Evolutionary conservation across 345 rosid species (phyloP).

Genomic region (Citrus inodora): DNA sequence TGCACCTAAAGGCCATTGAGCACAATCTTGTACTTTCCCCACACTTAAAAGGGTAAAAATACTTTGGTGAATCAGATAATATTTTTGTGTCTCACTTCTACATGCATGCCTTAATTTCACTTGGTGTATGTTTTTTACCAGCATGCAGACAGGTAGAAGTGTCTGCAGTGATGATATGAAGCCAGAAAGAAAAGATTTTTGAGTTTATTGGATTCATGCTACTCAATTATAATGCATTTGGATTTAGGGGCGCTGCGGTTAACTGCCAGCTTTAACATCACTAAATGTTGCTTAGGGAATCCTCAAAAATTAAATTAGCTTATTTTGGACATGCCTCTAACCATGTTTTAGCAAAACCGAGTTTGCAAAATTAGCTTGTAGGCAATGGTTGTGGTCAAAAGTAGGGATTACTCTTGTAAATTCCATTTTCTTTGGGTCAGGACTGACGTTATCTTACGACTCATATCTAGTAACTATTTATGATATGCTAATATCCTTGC

Average conservation of each 20-base stretch:
- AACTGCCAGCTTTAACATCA: background rate
- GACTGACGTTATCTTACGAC: background rate
- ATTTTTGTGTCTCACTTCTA: background rate
- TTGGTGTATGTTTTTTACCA: slow-evolving; percentile 4
- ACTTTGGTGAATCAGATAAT: background rate
- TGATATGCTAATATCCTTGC: background rate
- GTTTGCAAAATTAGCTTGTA: background rate
- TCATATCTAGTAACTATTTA: background rate
- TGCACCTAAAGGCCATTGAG: slow-evolving; percentile 21
- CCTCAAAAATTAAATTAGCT: background rate
- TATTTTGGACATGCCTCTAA: slow-evolving; percentile 5
- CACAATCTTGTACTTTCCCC: slow-evolving; percentile 14
- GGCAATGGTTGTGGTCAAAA: background rate
- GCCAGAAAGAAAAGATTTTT: slow-evolving; percentile 14
- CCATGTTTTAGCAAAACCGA: background rate
- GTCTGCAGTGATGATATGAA: slow-evolving; percentile 1
- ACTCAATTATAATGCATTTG: background rate
- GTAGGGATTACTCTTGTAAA: background rate
- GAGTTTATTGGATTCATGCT: slow-evolving; percentile 1
- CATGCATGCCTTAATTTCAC: slow-evolving; percentile 1
- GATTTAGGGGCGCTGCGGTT: background rate
- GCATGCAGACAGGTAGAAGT: slow-evolving; percentile 10
- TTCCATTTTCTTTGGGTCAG: background rate
- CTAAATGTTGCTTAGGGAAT: background rate
- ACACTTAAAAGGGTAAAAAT: slow-evolving; percentile 20